phyloP scores from a whole-genome alignment of 345 rosid genomes.

The Eucalyptus regnans region DNA sequence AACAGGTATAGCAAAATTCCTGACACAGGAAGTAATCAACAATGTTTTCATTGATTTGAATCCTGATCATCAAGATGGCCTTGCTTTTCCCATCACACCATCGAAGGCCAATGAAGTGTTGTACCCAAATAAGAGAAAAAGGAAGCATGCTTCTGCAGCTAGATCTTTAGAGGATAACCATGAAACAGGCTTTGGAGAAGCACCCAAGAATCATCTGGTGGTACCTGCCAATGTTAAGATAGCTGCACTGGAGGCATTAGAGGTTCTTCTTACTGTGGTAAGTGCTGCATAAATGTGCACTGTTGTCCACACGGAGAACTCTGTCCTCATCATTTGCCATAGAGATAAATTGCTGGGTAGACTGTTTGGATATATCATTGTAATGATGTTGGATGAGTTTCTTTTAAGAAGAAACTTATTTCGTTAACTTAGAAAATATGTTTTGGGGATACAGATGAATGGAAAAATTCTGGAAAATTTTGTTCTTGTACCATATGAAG shows the following conservation, averaged over 20 bases:
- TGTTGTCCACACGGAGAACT: neutral
- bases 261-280: constrained; percentile 75
- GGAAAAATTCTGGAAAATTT: neutral
- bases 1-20: constrained; percentile 62
- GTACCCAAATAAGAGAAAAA: constrained; percentile 38
- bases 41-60: constrained; percentile 50
- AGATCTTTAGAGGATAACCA: constrained; percentile 22
- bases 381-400: neutral
- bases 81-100: constrained; percentile 9
- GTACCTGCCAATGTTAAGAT: constrained; percentile 43
- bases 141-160: constrained; percentile 30
- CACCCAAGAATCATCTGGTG: constrained; percentile 5
- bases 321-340: neutral
- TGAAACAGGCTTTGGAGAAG: constrained; percentile 24
- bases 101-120: constrained; percentile 8
- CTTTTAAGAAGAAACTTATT: neutral
- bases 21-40: constrained; percentile 46
- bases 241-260: constrained; percentile 71
- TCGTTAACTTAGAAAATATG: neutral
- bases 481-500: neutral
- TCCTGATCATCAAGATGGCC: constrained; percentile 10
- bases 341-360: neutral
- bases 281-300: neutral
- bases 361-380: neutral
- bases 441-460: neutral